Percentiles rank a stretch among this genome's conserved stretches.
Conservation (phyloP, 2,329 filamentous ascomycete genomes). For the Pyricularia grisea region DNA sequence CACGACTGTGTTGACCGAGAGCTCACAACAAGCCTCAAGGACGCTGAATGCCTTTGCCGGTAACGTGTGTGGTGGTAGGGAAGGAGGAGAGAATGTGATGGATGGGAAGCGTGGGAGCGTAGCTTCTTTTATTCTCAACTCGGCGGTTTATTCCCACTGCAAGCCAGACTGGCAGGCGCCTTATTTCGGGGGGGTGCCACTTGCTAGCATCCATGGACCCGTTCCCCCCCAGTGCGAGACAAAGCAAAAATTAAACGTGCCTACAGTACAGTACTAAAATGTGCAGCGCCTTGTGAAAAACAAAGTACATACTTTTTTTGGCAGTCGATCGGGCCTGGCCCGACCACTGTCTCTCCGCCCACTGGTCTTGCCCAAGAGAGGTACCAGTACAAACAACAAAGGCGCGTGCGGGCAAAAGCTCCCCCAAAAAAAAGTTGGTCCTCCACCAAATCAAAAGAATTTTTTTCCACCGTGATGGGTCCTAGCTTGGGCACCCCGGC, state of each 20-base stretch:
- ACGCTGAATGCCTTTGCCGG: neutral
- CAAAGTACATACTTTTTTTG: neutral
- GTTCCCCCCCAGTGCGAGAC: neutral
- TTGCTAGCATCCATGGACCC: neutral
- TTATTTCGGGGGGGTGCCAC: neutral
- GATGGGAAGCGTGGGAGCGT: conserved; percentile 11
- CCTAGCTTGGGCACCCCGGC: neutral
- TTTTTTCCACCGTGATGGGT: conserved; percentile 4
- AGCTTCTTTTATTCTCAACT: conserved; percentile 11
- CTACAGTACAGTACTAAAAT: neutral
- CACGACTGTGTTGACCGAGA: neutral
- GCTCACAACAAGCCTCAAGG: neutral
- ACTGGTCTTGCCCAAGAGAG: neutral
- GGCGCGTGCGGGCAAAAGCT: neutral
- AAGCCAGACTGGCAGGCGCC: neutral
- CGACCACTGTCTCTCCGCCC: neutral
- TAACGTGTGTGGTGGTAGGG: conserved; percentile 16
- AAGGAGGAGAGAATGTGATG: conserved; percentile 19
- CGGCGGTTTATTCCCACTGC: neutral
- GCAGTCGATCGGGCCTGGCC: neutral
- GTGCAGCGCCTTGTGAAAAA: neutral
- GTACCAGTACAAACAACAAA: neutral
- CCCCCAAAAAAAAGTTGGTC: neutral
- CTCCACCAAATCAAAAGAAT: neutral
- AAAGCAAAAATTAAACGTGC: neutral